Conservation (phyloP, 257 asterid species). For the Jaltomata sinuosa region DNA sequence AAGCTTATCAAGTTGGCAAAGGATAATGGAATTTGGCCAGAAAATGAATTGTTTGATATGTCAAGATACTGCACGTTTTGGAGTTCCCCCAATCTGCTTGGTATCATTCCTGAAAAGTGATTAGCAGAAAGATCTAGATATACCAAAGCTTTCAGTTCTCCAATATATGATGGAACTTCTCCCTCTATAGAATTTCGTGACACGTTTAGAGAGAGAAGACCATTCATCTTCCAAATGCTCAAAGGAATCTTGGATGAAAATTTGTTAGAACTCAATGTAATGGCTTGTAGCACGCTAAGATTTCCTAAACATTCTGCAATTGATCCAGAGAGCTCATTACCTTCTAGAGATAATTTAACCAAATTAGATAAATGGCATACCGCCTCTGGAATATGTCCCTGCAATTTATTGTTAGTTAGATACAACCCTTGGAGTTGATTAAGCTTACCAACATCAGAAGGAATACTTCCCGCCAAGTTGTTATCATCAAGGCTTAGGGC, state of each 20-base stretch:
- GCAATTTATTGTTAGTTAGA: slow-evolving; percentile 11
- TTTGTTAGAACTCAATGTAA: slow-evolving; percentile 15
- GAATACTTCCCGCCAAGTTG: background rate
- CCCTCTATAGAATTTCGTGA: slow-evolving; percentile 21
- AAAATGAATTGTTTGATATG: slow-evolving; percentile 21
- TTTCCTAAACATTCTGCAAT: slow-evolving; percentile 20
- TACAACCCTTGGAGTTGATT: slow-evolving; percentile 8
- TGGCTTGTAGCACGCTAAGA: slow-evolving; percentile 8
- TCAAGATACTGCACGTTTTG: slow-evolving; percentile 9
- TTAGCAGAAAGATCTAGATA: slow-evolving; percentile 19
- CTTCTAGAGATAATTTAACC: background rate
- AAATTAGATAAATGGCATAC: slow-evolving; percentile 15
- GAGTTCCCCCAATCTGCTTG: slow-evolving; percentile 16
- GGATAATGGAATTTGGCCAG: slow-evolving; percentile 28
- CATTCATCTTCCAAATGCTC: slow-evolving; percentile 14
- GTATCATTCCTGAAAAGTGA: slow-evolving; percentile 15
- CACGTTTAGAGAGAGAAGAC: slow-evolving; percentile 13
- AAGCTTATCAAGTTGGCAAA: slow-evolving; percentile 18
- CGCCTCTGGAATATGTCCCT: slow-evolving; percentile 11
- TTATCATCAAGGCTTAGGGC: fast-evolving
- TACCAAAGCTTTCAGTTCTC: slow-evolving; percentile 1
- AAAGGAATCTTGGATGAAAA: slow-evolving; percentile 22
- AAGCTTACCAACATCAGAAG: background rate
- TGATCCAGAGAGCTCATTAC: slow-evolving; percentile 13
- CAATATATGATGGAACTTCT: slow-evolving; percentile 18